Evolutionary conservation across 257 asterid genomes (phyloP).

Genomic region (Plantago major): DNA sequence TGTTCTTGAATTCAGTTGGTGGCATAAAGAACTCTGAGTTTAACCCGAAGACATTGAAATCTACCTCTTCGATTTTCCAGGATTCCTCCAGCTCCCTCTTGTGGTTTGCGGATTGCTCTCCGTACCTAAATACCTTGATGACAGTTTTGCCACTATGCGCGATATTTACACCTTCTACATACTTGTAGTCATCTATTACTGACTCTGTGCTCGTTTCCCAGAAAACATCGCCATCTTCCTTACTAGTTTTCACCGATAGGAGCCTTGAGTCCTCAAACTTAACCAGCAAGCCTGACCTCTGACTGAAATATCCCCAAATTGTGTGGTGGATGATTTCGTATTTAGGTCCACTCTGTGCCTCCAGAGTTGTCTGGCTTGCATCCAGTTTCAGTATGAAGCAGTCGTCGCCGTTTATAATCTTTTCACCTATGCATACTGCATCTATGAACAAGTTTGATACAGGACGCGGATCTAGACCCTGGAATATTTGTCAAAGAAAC

Average conservation of each 20-base stretch:
- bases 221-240: conserved; percentile 78
- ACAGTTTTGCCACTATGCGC: conserved; percentile 78
- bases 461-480: conserved; percentile 85
- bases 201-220: conserved; percentile 97
- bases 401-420: conserved; percentile 77
- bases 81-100: conserved; percentile 73
- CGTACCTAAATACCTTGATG: conserved; percentile 77
- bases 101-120: conserved; percentile 86
- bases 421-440: conserved; percentile 91
- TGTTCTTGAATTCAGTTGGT: conserved; percentile 50
- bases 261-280: conserved; percentile 83
- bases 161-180: conserved; percentile 77
- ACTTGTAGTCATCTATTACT: conserved; percentile 68
- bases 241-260: conserved; percentile 65
- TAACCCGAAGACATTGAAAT: conserved; percentile 65
- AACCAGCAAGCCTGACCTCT: conserved; percentile 79
- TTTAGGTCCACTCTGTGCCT: conserved; percentile 63
- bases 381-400: conserved; percentile 87
- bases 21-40: conserved; percentile 72
- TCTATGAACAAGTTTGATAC: conserved; percentile 63
- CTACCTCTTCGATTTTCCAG: conserved; percentile 87
- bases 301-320: conserved; percentile 92
- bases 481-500: background rate
- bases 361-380: conserved; percentile 65
- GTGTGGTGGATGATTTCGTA: conserved; percentile 91